A percentile compares a stretch with the other conserved stretches of the same genome.
phyloP scores from a whole-genome alignment of 179 eudicot genomes.

The Spinacia oleracea region DNA sequence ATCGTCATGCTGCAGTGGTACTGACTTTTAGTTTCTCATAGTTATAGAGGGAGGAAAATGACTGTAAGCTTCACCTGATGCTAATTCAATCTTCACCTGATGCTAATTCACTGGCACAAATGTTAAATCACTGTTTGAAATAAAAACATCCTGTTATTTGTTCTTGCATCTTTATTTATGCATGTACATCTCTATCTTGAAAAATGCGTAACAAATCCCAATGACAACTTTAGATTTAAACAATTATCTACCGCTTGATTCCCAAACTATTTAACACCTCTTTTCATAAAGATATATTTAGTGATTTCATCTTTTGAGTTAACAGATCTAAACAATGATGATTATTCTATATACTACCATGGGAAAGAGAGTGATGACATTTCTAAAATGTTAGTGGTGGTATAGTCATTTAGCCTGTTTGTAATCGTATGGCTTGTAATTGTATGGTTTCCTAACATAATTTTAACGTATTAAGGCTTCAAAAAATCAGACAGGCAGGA shows the following conservation, averaged over 20 bases:
- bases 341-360: not conserved
- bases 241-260: not conserved
- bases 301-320: not conserved
- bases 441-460: conserved; percentile 36
- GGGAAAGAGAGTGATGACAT: not conserved
- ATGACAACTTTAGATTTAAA: not conserved
- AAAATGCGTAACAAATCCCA: not conserved
- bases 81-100: not conserved
- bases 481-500: conserved; percentile 79
- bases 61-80: not conserved
- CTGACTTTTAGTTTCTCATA: not conserved
- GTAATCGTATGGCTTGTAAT: conserved; percentile 22
- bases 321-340: too few relatives aligned
- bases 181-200: not conserved
- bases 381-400: not conserved
- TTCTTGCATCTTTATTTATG: not conserved
- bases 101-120: not conserved
- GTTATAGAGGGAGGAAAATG: conserved; percentile 2
- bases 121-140: not conserved
- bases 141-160: not conserved
- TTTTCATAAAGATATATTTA: not conserved
- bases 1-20: not conserved
- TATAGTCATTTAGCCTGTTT: not conserved
- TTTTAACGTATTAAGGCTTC: conserved; percentile 54
- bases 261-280: not conserved